A percentile compares a stretch with the other conserved stretches of the same genome.
These are phyloP conservation scores for Starmerella geochares DNA, from an alignment of 805 yeast genomes.

Conservation along the genomic window DNA sequence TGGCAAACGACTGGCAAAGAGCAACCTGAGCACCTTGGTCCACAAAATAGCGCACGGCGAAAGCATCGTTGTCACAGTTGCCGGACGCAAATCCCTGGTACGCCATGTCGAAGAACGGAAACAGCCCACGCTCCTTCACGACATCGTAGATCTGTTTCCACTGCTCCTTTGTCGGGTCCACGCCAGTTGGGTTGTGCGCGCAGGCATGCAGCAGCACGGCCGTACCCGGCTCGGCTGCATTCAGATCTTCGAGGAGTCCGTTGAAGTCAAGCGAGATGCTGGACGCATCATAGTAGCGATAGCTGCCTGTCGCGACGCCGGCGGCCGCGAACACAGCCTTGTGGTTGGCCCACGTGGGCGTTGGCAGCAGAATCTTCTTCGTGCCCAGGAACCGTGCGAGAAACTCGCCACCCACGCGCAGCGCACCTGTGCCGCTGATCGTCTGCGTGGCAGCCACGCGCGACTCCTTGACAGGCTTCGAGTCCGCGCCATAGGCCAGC, in stretches of 20 bases:
- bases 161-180: conserved; percentile 73
- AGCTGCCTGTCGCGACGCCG: conserved; percentile 51
- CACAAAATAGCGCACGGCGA: conserved; percentile 40
- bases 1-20: conserved; percentile 87
- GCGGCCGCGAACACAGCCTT: conserved; percentile 64
- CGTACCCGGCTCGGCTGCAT: conserved; percentile 46
- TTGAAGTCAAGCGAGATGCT: conserved; percentile 57
- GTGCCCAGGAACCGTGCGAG: conserved; percentile 49
- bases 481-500: conserved; percentile 62
- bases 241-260: conserved; percentile 51
- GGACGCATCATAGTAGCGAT: conserved; percentile 58
- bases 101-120: conserved; percentile 86
- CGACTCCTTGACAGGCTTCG: conserved; percentile 45
- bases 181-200: conserved; percentile 95
- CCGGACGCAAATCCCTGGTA: conserved; percentile 95
- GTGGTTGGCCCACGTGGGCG: conserved; percentile 95
- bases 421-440: conserved; percentile 90
- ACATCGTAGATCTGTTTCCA: conserved; percentile 69
- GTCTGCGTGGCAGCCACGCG: conserved; percentile 80
- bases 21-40: conserved; percentile 35
- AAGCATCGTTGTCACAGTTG: conserved; percentile 61
- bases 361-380: conserved; percentile 56
- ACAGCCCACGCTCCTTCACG: conserved; percentile 46
- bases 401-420: conserved; percentile 75
- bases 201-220: conserved; percentile 81